These are phyloP conservation scores for Phaeophleospora eucalypticola DNA, from an alignment of 2,329 filamentous ascomycete genomes.

Conservation along the genomic window DNA sequence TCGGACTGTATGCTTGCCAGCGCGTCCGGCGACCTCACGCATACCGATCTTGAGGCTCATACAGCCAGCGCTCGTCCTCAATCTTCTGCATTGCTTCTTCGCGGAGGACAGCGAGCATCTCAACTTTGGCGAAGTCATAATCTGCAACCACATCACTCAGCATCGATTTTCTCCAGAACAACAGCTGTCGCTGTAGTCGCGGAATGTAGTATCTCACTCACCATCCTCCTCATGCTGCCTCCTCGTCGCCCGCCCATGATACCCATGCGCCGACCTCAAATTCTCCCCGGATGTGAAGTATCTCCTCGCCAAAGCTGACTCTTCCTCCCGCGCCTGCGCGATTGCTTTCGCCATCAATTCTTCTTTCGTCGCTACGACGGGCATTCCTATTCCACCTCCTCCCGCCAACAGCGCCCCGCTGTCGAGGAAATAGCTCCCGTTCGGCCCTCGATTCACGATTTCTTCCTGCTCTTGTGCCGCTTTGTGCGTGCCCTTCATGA, in stretches of 20 bases:
- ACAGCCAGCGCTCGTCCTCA: slow-evolving; percentile 27
- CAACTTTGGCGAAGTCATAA: slow-evolving; percentile 18
- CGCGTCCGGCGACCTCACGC: neutral
- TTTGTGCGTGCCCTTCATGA: slow-evolving; percentile 20
- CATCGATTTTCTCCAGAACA: neutral
- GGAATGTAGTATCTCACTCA: too few relatives aligned
- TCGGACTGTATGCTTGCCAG: neutral
- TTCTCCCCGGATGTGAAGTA: slow-evolving; percentile 28
- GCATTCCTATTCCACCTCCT: slow-evolving; percentile 6
- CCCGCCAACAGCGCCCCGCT: slow-evolving; percentile 6
- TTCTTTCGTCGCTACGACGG: neutral
- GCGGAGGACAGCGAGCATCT: slow-evolving; percentile 23
- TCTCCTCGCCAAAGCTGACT: slow-evolving; percentile 15
- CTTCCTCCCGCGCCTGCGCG: neutral
- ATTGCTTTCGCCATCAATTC: neutral
- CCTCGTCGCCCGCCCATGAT: slow-evolving; percentile 17
- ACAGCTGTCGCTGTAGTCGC: neutral
- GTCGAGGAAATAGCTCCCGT: slow-evolving; percentile 26
- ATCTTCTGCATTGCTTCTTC: slow-evolving; percentile 24
- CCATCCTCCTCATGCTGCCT: slow-evolving; percentile 28
- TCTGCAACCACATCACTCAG: slow-evolving; percentile 16
- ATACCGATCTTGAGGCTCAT: slow-evolving; percentile 21
- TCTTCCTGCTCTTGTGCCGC: slow-evolving; percentile 19
- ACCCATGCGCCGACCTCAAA: slow-evolving; percentile 8
- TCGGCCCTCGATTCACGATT: slow-evolving; percentile 27